Base-by-base conservation (phyloP, 2,329 filamentous ascomycete genomes). In the Pseudocercospora vitis region DNA sequence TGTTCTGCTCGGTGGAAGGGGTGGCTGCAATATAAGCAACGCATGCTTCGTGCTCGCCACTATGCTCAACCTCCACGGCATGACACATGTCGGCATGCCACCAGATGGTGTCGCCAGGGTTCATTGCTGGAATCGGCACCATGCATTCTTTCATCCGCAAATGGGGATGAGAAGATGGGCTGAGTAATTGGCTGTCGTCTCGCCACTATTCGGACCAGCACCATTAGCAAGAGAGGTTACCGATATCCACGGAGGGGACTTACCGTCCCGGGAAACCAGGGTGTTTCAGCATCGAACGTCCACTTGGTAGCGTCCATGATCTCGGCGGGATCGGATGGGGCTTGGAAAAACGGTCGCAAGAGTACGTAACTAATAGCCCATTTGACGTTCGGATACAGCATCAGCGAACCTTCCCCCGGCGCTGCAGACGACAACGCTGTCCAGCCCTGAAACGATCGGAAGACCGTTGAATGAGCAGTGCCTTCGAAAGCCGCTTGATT, bases 31-130 rank as follows among this genome's bases (percentile, higher is more conserved):
- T 55, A 19, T 55, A 50, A 7, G 52, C 52, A 11, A 55, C 52
- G n/a, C 24, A 55, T 9, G 52, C 52, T 21, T 50, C 52, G 39
- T 55, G 26, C 26, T 50, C 16, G 2, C 47, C 52, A 35, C 37
- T 46, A 24, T 55, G 52, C 46, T 55, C 52, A 2, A 55, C 47
- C 16, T 55, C 52, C 2, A 55, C 52, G 19, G 52, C 52, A 46
- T 55, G 52, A 16, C 46, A 50, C 35, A 55, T 46, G 16, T 55
- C 52, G 12, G 52, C 52, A 40, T 55, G 52, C 52, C 52, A 55
- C 46, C 33, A 37, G 24, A 55, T 55, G 11, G 47, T 46, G 31
- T 55, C 52, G 2, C 52, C 52, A 5, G 52, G 52, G 29, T 55
- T 39, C 52, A 55, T 55, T 3, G 46, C 37, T 2, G 52, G 52